Conservation (phyloP, 192 early-diverging fungal species). For the Coemansia sp. region DNA sequence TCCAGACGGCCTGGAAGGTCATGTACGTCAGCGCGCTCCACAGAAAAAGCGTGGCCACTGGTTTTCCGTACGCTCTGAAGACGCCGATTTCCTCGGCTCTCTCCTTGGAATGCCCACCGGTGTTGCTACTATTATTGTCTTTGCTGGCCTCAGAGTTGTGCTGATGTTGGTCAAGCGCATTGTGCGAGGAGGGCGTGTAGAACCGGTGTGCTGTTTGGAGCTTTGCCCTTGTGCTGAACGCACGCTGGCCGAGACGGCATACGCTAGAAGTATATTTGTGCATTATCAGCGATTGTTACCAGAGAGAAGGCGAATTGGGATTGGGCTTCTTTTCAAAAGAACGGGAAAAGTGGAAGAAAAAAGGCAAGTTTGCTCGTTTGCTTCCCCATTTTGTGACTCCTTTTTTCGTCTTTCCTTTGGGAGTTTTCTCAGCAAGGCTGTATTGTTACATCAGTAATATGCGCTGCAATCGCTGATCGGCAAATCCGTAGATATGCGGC, state of each 20-base stretch:
- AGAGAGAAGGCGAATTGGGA: no score
- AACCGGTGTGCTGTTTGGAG: background rate
- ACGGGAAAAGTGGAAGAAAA: background rate
- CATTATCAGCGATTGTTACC: background rate
- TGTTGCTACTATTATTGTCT: background rate
- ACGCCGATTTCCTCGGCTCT: conserved; percentile 32
- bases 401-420: background rate
- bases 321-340: background rate
- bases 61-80: conserved; percentile 38
- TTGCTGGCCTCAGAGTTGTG: background rate
- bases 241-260: background rate
- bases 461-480: no score
- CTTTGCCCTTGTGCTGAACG: background rate
- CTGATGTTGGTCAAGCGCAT: background rate
- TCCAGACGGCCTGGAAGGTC: conserved; percentile 46
- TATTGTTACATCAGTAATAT: no score
- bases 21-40: conserved; percentile 49
- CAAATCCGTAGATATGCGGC: no score
- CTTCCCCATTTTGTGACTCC: background rate
- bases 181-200: conserved; percentile 3
- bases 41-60: conserved; percentile 43
- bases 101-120: background rate
- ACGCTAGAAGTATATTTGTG: background rate
- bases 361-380: background rate
- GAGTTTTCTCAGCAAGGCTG: background rate